These are phyloP conservation scores for Monosporascus sp. DNA, from an alignment of 2,329 filamentous ascomycete genomes.

Conservation along the genomic window DNA sequence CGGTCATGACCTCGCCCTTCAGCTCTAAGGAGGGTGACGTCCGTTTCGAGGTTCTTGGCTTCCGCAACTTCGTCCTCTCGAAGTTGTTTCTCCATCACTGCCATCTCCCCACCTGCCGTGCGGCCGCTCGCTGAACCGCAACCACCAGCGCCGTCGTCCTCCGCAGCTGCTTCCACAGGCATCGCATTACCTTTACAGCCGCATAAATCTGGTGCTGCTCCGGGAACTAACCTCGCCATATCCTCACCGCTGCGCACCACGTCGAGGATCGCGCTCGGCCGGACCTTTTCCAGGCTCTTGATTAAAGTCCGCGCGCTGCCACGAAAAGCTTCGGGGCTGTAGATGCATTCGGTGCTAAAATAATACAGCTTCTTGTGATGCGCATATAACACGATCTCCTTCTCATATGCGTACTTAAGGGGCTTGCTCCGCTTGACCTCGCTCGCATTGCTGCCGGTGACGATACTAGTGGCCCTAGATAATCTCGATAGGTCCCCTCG, in stretches of 20 bases:
- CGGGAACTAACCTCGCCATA: constrained; percentile 82
- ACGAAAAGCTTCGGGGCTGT: constrained; percentile 93
- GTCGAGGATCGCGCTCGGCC: constrained; percentile 90
- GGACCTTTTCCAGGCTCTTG: constrained; percentile 89
- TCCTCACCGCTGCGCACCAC: constrained; percentile 94
- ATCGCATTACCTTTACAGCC: constrained; percentile 40
- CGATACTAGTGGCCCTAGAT: constrained; percentile 82
- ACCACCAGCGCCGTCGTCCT: constrained; percentile 60
- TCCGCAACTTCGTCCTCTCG: constrained; percentile 56
- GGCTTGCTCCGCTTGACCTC: constrained; percentile 95
- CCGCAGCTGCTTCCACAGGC: constrained; percentile 19
- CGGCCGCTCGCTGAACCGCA: constrained; percentile 69
- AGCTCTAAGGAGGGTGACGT: constrained; percentile 44
- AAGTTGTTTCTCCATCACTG: constrained; percentile 71
- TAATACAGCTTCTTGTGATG: constrained; percentile 97
- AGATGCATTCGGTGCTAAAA: constrained; percentile 97
- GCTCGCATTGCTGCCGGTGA: constrained; percentile 71
- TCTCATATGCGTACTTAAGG: constrained; percentile 96
- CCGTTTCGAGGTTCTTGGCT: constrained; percentile 57
- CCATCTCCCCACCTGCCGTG: constrained; percentile 70
- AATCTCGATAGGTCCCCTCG: constrained; percentile 84
- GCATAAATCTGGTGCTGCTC: constrained; percentile 43
- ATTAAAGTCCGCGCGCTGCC: constrained; percentile 88
- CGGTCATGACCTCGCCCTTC: constrained; percentile 29
- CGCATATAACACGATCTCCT: constrained; percentile 96